Conservation (phyloP, 371 early-diverging fungal genomes). For the Mortierella sp. region DNA sequence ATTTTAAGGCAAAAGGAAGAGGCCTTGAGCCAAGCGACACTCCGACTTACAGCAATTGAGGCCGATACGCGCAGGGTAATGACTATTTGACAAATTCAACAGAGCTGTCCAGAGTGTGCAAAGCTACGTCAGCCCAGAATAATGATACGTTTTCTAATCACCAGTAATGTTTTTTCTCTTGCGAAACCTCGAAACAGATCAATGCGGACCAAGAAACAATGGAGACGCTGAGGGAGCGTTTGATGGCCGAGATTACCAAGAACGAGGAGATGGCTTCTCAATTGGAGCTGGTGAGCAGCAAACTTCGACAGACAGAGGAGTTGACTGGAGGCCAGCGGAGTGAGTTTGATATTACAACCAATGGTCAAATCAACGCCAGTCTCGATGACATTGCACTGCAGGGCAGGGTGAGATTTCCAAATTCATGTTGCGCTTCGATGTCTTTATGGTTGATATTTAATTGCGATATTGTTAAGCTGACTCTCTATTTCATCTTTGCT, state of each 20-base stretch:
- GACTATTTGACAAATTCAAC: neutral
- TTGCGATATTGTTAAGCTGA: neutral
- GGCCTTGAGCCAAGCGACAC: constrained; percentile 17
- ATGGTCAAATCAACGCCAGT: constrained; percentile 13
- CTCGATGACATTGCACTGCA: neutral
- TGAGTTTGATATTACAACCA: constrained; percentile 19
- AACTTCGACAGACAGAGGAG: constrained; percentile 34
- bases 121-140: neutral
- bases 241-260: constrained; percentile 38
- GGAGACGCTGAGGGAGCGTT: constrained; percentile 29
- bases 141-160: neutral
- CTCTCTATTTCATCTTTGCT: neutral
- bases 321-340: constrained; percentile 28
- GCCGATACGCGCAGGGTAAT: constrained; percentile 33
- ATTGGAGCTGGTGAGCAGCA: constrained; percentile 28
- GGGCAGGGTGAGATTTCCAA: constrained; percentile 24
- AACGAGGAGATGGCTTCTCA: constrained; percentile 32
- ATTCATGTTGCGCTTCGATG: neutral
- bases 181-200: constrained; percentile 19
- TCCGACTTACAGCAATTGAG: constrained; percentile 25
- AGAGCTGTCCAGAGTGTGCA: neutral
- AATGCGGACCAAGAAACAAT: constrained; percentile 37
- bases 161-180: neutral
- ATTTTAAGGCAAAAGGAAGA: constrained; percentile 24
- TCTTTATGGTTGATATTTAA: neutral